Conservation (phyloP, 305 asterid species). For the Fraxinus albicans region DNA sequence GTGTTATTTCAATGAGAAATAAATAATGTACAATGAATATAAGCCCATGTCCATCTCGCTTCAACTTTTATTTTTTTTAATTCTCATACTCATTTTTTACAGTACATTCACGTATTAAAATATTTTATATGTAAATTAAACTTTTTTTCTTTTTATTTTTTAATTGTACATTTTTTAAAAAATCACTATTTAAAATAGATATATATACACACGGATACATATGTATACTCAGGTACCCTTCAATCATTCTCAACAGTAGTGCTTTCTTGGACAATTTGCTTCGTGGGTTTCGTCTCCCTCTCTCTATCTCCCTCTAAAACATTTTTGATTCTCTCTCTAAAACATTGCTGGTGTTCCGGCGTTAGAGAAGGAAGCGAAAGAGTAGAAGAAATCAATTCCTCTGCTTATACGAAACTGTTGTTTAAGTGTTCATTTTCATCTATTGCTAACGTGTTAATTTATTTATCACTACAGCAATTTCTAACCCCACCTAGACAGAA, state of each 20-base stretch:
- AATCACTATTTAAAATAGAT: too few relatives aligned
- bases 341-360: constrained; percentile 34
- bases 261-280: constrained; percentile 28
- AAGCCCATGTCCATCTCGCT: not conserved
- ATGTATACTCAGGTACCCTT: constrained; percentile 16
- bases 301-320: not conserved
- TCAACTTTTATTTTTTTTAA: too few relatives aligned
- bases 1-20: not conserved
- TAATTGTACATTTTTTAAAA: not conserved
- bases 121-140: too few relatives aligned
- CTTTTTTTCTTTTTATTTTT: too few relatives aligned
- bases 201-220: not conserved
- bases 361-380: constrained; percentile 53
- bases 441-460: constrained; percentile 12
- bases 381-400: constrained; percentile 54
- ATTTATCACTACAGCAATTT: constrained; percentile 11
- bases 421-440: not conserved
- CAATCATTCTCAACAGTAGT: constrained; percentile 44
- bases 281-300: constrained; percentile 25
- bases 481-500: constrained; percentile 12
- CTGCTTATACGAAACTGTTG: constrained; percentile 48
- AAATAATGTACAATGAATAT: not conserved
- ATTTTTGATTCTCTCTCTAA: constrained; percentile 17
- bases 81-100: not conserved
- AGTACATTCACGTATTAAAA: too few relatives aligned